Base-by-base conservation (phyloP, 108 stramenopile genomes). In the Schizochytrium sp. region DNA sequence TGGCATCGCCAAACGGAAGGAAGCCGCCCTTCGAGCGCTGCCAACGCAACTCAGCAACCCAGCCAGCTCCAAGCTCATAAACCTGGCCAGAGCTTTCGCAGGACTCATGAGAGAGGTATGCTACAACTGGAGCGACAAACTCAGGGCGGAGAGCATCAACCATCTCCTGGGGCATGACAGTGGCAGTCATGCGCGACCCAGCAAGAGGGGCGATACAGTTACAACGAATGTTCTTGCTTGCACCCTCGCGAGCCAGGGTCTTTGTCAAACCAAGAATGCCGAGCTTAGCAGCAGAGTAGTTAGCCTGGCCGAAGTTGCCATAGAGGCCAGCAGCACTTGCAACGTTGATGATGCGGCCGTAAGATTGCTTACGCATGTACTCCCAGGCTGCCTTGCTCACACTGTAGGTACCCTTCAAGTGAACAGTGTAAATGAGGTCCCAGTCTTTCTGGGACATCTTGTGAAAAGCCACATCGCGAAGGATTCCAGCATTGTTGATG, bases 271-370 rank as follows among this genome's bases (percentile, higher is more conserved):
- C 92, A 15, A 90, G 61, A 15, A 91, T 69, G 76, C 88, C 92
- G 58, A 90, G 69, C 89, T 89, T 89, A 56, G 90, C 87, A 4
- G 88, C 61, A 3, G 61, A 45, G 88, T 90, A 90, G 61, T 90
- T 92, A 15, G 90, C 90, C 72, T 90, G 91, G 50, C 90, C 90
- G 46, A 91, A 89, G 88, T 92, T 92, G 56, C 92, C 92, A 73
- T 92, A 92, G 28, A 92, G 72, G 49, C 92, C 92, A 0, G 92
- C 69, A 44, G 76, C 90, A 10, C 88, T 89, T 4, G 88, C 56
- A 15, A 89, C 87, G 38, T 88, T 89, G 61, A 92, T 59, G 87
- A 92, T 72, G 46, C 92, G 88, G 49, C 92, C 92, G 89, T 89
- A 92, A 57, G 88, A 7, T 45, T 88, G 88, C 76, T 90, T 50